Evolutionary conservation across 805 yeast genomes (phyloP).

Genomic region (Saturnispora besseyi): DNA sequence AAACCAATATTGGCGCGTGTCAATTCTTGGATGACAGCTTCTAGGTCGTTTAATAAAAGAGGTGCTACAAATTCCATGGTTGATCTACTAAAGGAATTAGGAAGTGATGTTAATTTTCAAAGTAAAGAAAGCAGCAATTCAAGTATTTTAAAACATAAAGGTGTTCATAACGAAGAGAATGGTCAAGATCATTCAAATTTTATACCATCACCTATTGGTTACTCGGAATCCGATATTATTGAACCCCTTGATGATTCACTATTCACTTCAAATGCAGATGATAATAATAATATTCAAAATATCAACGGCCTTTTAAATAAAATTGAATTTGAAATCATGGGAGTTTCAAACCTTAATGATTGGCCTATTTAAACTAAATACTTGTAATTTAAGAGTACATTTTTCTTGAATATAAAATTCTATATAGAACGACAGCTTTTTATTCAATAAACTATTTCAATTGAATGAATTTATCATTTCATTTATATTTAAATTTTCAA

Average conservation of each 20-base stretch:
- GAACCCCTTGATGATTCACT: background rate
- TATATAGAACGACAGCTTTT: too few species aligned
- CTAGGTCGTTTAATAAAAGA: slow-evolving; percentile 31
- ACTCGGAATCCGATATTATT: slow-evolving; percentile 12
- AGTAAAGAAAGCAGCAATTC: slow-evolving; percentile 19
- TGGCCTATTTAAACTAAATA: slow-evolving; percentile 9
- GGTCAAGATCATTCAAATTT: background rate
- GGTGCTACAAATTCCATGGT: slow-evolving; percentile 52
- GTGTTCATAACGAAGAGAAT: background rate
- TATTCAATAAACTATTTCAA: too few species aligned
- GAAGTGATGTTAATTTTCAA: slow-evolving; percentile 30
- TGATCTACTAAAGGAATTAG: slow-evolving; percentile 44
- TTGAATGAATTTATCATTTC: too few species aligned
- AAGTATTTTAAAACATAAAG: slow-evolving; percentile 7
- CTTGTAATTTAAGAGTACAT: background rate
- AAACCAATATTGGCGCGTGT: slow-evolving; percentile 27
- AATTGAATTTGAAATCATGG: slow-evolving; percentile 6
- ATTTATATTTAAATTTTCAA: too few species aligned
- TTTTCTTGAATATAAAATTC: too few species aligned
- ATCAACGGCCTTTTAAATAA: slow-evolving; percentile 8
- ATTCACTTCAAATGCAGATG: slow-evolving; percentile 1
- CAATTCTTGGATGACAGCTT: slow-evolving; percentile 33
- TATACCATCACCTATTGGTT: slow-evolving; percentile 29
- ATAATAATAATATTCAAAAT: background rate
- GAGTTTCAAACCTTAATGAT: slow-evolving; percentile 18